Conservation (phyloP, 202 grass and related monocot genomes). For the Schoenoplectus tabernaemontani region DNA sequence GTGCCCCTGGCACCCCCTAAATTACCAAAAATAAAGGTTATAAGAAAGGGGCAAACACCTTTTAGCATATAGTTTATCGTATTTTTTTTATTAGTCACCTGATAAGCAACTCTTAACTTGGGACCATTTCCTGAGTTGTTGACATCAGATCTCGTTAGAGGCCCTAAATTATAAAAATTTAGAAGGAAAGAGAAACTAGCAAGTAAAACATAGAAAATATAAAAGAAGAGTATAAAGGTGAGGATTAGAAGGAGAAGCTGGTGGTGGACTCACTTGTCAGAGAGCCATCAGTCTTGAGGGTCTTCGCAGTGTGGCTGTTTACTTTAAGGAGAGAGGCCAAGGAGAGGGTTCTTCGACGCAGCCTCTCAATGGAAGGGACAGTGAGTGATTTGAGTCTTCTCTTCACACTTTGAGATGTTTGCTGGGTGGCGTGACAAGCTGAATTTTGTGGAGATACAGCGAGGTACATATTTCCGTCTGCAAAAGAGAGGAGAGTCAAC, state of each 20-base stretch:
- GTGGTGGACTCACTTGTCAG: not conserved
- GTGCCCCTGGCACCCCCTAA: constrained; percentile 72
- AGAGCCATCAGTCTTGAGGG: not conserved
- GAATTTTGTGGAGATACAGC: not conserved
- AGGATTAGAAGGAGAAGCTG: not conserved
- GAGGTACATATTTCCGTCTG: not conserved
- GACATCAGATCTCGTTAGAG: constrained; percentile 45
- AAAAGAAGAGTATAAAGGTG: not conserved
- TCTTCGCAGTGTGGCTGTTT: not conserved
- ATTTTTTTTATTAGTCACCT: constrained; percentile 29
- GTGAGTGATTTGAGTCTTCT: not conserved
- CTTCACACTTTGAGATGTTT: not conserved
- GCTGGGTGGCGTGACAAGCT: not conserved
- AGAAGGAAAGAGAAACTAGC: not conserved
- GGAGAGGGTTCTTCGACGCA: not conserved
- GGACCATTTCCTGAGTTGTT: constrained; percentile 27
- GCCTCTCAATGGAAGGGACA: not conserved
- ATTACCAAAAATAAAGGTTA: not conserved
- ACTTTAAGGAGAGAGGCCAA: not conserved
- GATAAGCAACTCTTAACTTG: constrained; percentile 77
- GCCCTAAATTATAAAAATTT: constrained; percentile 31
- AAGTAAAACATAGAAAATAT: not conserved
- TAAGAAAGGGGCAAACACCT: not conserved
- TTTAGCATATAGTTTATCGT: not conserved
- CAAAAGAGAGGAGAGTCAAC: not conserved